Evolutionary conservation across 331 rosid genomes (phyloP).

Genomic region (Pyrus hybrid): DNA sequence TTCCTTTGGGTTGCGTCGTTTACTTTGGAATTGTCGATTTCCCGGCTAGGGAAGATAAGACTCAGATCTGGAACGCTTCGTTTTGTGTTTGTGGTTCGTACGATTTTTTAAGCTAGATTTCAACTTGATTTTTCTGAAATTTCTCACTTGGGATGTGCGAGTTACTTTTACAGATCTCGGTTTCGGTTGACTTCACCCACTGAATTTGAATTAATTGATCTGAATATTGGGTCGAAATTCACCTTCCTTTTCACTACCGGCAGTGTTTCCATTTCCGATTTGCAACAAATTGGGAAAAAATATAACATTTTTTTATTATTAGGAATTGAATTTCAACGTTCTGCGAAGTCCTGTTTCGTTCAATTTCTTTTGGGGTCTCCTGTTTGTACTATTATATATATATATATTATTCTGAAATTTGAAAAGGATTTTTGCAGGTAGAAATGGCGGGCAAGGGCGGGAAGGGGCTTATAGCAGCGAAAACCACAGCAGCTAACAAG

Average conservation of each 20-base stretch:
- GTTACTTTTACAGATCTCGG: conserved; percentile 1
- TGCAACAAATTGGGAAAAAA: background rate
- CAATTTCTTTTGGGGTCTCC: background rate
- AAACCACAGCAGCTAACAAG: conserved; percentile 82
- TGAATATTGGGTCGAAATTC: no score
- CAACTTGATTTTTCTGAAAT: background rate
- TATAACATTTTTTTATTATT: background rate
- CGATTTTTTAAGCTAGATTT: background rate
- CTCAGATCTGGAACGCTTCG: background rate
- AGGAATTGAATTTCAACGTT: background rate
- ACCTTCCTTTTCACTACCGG: background rate
- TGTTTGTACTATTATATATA: background rate
- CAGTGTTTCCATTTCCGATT: background rate
- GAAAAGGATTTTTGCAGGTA: conserved; percentile 11
- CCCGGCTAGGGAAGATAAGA: background rate
- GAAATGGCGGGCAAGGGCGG: conserved; percentile 98
- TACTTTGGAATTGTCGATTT: background rate
- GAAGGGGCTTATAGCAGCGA: conserved; percentile 86
- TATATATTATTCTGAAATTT: background rate
- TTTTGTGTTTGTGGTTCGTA: background rate
- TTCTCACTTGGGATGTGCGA: background rate
- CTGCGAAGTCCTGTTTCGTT: background rate
- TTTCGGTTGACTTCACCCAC: background rate
- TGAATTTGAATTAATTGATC: background rate
- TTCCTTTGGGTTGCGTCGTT: background rate